phyloP scores from a whole-genome alignment of 176 grass and related monocot species.

The Rhynchospora tenuis region DNA sequence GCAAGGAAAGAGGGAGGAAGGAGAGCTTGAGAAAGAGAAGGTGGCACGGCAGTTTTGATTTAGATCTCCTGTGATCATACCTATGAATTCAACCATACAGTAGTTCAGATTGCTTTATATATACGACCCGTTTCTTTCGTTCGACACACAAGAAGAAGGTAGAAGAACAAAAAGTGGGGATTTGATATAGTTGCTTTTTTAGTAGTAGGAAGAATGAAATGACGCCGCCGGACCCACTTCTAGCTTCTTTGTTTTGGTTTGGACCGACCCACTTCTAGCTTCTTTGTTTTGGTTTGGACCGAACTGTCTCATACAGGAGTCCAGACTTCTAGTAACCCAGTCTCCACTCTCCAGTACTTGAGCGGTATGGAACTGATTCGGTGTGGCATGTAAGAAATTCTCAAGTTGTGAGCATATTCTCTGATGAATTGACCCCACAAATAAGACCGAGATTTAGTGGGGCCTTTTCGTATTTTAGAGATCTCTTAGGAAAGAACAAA shows the following conservation, averaged over 20 bases:
- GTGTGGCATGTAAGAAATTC: not conserved
- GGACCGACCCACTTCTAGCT: no score
- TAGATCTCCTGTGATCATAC: not conserved
- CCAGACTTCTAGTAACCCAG: not conserved
- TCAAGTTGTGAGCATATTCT: not conserved
- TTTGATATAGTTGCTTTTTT: not conserved
- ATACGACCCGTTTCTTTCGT: not conserved
- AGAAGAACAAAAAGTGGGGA: slow-evolving; percentile 13
- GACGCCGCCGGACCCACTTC: slow-evolving; percentile 24
- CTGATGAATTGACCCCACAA: not conserved
- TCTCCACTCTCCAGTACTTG: not conserved
- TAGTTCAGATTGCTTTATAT: not conserved
- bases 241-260: not conserved
- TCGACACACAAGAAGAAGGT: not conserved
- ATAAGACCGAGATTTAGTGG: not conserved
- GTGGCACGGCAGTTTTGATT: not conserved
- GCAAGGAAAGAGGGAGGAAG: slow-evolving; percentile 50
- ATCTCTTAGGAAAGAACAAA: no score
- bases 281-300: not conserved
- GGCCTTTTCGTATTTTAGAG: not conserved
- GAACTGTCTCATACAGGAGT: not conserved
- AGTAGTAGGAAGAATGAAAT: not conserved
- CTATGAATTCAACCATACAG: not conserved
- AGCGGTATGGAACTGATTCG: no score
- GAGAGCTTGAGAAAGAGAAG: slow-evolving; percentile 25